Percentiles rank a stretch among this genome's conserved stretches.
phyloP scores from a whole-genome alignment of 2,329 filamentous ascomycete genomes.

The Magnaporthales sp. region DNA sequence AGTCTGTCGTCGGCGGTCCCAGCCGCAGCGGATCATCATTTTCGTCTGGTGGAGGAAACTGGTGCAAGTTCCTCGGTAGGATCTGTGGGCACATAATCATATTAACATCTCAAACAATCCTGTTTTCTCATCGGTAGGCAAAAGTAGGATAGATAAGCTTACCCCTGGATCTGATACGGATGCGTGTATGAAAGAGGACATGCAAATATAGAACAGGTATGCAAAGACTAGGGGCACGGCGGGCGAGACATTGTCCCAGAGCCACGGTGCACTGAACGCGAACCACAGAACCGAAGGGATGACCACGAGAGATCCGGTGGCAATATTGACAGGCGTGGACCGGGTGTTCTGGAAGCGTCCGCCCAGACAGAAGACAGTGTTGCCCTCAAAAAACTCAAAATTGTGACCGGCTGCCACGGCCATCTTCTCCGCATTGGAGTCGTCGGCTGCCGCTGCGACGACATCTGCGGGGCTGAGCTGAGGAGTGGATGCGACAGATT shows the following conservation, averaged over 20 bases:
- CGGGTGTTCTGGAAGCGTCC: constrained; percentile 83
- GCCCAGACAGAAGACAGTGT: constrained; percentile 80
- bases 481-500: constrained; percentile 71
- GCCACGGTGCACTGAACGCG: constrained; percentile 71
- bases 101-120: neutral
- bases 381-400: constrained; percentile 88
- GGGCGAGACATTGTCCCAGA: constrained; percentile 81
- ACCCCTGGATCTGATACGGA: constrained; percentile 89
- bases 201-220: constrained; percentile 82
- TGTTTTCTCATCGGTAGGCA: neutral
- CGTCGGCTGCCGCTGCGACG: constrained; percentile 9
- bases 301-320: constrained; percentile 72
- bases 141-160: constrained; percentile 14
- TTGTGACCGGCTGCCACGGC: constrained; percentile 58
- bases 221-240: constrained; percentile 84
- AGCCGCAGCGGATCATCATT: constrained; percentile 74
- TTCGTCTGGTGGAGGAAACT: constrained; percentile 67
- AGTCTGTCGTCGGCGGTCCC: constrained; percentile 83
- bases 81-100: constrained; percentile 50
- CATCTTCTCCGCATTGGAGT: constrained; percentile 25
- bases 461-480: constrained; percentile 32
- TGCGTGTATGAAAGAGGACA: constrained; percentile 91
- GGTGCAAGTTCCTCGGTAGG: constrained; percentile 83
- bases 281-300: constrained; percentile 79
- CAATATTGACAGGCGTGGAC: constrained; percentile 81